Percentiles rank a stretch among this genome's conserved stretches.
These are phyloP conservation scores for Auxenochlorella pyrenoidosa DNA, from an alignment of 139 green algal genomes.

Conservation along the genomic window DNA sequence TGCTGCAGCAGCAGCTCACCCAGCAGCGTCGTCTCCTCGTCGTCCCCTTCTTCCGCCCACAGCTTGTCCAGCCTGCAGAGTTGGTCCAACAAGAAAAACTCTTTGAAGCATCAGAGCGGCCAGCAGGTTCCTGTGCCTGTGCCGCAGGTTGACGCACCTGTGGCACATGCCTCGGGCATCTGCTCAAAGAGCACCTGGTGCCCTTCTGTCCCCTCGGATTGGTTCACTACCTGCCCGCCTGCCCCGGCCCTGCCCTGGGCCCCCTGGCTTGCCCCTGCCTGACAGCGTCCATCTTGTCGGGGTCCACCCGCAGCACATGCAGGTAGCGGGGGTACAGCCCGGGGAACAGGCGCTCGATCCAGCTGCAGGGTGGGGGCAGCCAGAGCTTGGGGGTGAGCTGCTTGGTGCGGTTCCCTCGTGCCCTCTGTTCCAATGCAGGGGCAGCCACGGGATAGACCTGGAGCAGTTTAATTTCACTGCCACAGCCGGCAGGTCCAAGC, in stretches of 20 bases:
- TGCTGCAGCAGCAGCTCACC: not conserved
- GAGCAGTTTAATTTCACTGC: too few relatives aligned
- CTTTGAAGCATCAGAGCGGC: not conserved
- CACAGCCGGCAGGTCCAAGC: too few relatives aligned
- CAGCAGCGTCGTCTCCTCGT: conserved; percentile 11
- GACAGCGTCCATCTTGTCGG: conserved; percentile 12
- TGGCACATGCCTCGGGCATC: not conserved
- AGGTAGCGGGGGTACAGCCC: conserved; percentile 47
- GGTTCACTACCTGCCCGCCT: not conserved
- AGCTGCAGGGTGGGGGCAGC: not conserved
- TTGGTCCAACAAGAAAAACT: not conserved
- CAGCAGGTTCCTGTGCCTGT: not conserved
- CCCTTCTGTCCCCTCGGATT: not conserved
- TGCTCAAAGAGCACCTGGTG: not conserved
- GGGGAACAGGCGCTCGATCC: conserved; percentile 12
- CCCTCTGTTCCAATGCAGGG: not conserved
- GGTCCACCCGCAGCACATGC: conserved; percentile 49
- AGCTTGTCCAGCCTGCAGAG: conserved; percentile 20
- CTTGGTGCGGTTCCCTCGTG: not conserved
- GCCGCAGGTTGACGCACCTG: not conserved
- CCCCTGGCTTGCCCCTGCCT: not conserved
- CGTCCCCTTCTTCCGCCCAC: not conserved
- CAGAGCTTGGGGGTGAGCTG: not conserved
- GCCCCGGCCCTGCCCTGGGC: not conserved
- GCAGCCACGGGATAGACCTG: too few relatives aligned